Evolutionary conservation across 345 rosid genomes (phyloP).

Genomic region (Bruguiera gymnorhiza): DNA sequence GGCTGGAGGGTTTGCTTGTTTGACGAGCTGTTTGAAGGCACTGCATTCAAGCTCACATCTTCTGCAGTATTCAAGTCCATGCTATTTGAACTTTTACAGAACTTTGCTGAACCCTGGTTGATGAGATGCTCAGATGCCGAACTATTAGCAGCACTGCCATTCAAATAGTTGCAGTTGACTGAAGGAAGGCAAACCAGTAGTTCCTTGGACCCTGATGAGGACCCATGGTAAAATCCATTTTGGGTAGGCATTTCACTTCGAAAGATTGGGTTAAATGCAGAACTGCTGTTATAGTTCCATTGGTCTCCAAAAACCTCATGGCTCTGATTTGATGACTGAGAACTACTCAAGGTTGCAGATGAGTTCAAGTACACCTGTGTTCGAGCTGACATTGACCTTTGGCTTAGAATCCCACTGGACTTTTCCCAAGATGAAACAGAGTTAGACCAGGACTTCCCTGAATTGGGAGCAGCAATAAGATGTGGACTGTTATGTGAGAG

Average conservation of each 20-base stretch:
- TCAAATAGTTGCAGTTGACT: constrained; percentile 29
- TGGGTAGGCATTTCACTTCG: constrained; percentile 42
- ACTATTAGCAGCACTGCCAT: constrained; percentile 28
- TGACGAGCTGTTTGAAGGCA: constrained; percentile 37
- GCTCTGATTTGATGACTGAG: constrained; percentile 43
- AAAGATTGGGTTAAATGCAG: constrained; percentile 42
- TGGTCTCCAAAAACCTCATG: constrained; percentile 52
- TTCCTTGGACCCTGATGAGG: constrained; percentile 55
- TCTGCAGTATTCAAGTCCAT: constrained; percentile 30
- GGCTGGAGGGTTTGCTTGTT: constrained; percentile 28
- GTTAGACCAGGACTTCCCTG: constrained; percentile 49
- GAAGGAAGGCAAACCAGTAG: constrained; percentile 20
- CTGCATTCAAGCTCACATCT: constrained; percentile 49
- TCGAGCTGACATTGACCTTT: constrained; percentile 53
- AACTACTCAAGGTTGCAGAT: constrained; percentile 40
- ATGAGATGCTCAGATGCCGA: constrained; percentile 25
- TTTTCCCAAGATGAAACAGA: constrained; percentile 58
- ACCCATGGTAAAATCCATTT: constrained; percentile 51
- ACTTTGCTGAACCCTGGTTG: constrained; percentile 30
- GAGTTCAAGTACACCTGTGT: constrained; percentile 44
- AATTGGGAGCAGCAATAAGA: constrained; percentile 41
- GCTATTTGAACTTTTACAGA: constrained; percentile 26
- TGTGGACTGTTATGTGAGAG: constrained; percentile 42
- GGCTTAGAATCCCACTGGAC: constrained; percentile 46
- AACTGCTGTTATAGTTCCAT: constrained; percentile 41